Base-by-base conservation (phyloP, 805 yeast genomes). In the Ogataea degrootiae region DNA sequence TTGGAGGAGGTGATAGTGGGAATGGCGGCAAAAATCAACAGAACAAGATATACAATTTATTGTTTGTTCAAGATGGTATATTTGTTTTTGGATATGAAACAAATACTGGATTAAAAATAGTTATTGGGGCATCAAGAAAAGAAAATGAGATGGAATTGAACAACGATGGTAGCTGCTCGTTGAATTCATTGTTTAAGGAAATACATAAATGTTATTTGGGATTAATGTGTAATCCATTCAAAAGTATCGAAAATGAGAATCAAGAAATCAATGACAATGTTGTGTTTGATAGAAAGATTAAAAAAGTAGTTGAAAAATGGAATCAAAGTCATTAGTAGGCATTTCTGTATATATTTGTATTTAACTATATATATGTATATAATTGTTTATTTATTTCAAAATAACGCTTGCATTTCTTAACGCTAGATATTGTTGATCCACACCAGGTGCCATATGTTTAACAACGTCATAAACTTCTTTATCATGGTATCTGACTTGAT, bases 361-460 rank as follows among this genome's bases (percentile, higher is more conserved):
- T 36, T 38, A 37, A 34, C 39, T 34, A 19, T 33, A 39, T 37
- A 19, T 40, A 43, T 29, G 50, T 47, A 40, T 26, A 42, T 37
- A 44, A 33, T 29, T 9, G 16, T 8, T n/a, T 2, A 12, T 4
- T 19, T 51, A 65, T 49, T 86, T 82, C 63, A 91, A 72, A 8
- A 92, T 80, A 16, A 91, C 89, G 62, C 92, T 87, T 37, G 96
- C 98, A 45, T 87, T 88, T 57, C 98, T 76, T 50, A 92, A 71
- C 54, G 86, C 86, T 60, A 92, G 72, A 63, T 90, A 92, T 65
- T 90, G 95, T 68, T 92, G 98, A 66, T 92, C 97, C 29, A 86
- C 85, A 22, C 97, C 96, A 3, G 95, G 87, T 1, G 90, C 84
- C 82, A 92, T 80, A 52, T 80, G 80, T 62, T 81, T 80, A 34